These are phyloP conservation scores for Marasmius tenuissimus DNA, from an alignment of 1,284 basidiomycete species.

Conservation along the genomic window DNA sequence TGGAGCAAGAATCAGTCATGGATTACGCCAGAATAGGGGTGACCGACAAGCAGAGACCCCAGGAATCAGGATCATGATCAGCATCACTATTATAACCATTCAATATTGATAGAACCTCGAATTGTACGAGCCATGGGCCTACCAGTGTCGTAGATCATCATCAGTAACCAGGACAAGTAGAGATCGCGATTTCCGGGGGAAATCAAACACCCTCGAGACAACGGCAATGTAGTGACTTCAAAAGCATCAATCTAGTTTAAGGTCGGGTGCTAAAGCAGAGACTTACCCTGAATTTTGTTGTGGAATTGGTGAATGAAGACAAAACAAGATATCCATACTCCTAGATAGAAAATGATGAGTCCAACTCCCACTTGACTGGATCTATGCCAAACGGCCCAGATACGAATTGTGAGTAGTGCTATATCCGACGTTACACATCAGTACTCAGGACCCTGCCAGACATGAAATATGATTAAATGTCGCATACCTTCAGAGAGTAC, in stretches of 20 bases:
- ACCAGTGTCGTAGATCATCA: constrained; percentile 1
- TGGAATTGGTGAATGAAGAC: neutral
- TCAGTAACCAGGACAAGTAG: neutral
- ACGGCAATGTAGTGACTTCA: no score
- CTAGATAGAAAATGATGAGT: neutral
- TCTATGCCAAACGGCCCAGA: neutral
- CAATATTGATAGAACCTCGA: neutral
- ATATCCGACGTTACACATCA: no score
- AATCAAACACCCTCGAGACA: neutral
- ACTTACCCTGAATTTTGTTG: neutral
- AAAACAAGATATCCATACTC: neutral
- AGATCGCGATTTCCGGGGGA: neutral
- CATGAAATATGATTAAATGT: no score
- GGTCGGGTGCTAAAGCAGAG: neutral
- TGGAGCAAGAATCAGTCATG: neutral
- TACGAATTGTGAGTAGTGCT: neutral
- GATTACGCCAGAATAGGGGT: no score
- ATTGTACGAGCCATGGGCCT: neutral
- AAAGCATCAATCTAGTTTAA: no score
- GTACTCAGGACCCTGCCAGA: no score
- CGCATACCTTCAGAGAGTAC: no score
- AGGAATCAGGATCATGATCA: constrained; percentile 1
- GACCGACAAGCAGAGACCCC: neutral
- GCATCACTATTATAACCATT: neutral
- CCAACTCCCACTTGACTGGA: neutral